Percentiles rank a stretch among this genome's conserved stretches.
Evolutionary conservation across 2,329 filamentous ascomycete genomes (phyloP).

Genomic region (Colletotrichum liaoningense): DNA sequence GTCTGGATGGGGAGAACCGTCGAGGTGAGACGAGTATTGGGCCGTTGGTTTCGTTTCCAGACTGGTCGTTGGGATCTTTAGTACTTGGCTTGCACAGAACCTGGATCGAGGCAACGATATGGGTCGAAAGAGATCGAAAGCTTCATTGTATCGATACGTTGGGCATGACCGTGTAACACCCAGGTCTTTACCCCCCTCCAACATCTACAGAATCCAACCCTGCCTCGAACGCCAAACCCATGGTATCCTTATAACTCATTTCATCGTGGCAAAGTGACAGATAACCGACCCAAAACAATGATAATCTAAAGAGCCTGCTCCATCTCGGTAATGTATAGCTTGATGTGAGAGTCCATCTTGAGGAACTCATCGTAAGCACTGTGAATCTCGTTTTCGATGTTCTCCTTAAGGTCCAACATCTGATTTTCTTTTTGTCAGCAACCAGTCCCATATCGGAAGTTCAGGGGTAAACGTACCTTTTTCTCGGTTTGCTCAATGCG

Average conservation of each 20-base stretch:
- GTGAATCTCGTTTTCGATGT: slow-evolving; percentile 94
- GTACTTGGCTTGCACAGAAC: not conserved
- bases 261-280: slow-evolving; percentile 18
- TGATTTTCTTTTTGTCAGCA: slow-evolving; percentile 51
- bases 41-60: slow-evolving; percentile 73
- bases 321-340: slow-evolving; percentile 98
- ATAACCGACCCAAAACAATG: not conserved
- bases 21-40: slow-evolving; percentile 66
- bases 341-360: slow-evolving; percentile 97
- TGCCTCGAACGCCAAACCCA: slow-evolving; percentile 51
- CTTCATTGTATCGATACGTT: not conserved
- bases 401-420: slow-evolving; percentile 98
- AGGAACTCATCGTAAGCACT: slow-evolving; percentile 92
- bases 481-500: slow-evolving; percentile 98
- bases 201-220: slow-evolving; percentile 16
- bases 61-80: slow-evolving; percentile 48
- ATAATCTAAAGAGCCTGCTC: slow-evolving; percentile 77
- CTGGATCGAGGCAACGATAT: not conserved
- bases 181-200: not conserved
- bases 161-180: not conserved
- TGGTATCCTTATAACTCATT: slow-evolving; percentile 48
- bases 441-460: slow-evolving; percentile 6
- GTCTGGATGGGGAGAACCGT: slow-evolving; percentile 70
- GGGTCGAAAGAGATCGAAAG: not conserved
- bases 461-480: slow-evolving; percentile 73